Base-by-base conservation (phyloP, 2,329 filamentous ascomycete genomes). In the Trichocomaceae sp. region DNA sequence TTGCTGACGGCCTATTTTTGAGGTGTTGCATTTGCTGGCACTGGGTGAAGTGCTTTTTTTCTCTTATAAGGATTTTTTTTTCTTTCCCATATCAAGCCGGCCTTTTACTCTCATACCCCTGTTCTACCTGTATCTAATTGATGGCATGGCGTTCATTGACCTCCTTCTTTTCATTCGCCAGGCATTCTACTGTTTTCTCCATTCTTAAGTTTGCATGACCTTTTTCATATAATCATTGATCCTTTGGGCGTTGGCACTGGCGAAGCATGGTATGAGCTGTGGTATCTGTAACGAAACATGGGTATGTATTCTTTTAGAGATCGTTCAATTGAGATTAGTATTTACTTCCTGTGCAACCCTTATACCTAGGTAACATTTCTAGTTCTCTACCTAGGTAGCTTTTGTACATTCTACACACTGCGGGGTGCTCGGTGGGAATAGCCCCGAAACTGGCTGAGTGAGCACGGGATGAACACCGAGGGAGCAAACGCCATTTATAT, bases 391-490 rank as follows among this genome's bases (percentile, higher is more conserved):
- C 23, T 26, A 26, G 23, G 31, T 35, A 35, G 31, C n/a, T n/a
- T n/a, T n/a, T n/a, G n/a, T n/a, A n/a, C n/a, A n/a, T n/a, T n/a
- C n/a, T n/a, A 8, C 26, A 29, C 4, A 15, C 26, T 42, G 48
- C 48, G 48, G 48, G 48, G 50, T 52, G 22, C 5, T 52, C 50
- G 50, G 50, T 17, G 10, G n/a, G 17, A 50, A 42, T 23, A 15
- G 42, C 15, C 48, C 48, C 37, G 37, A 50, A 10, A 3, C 7
- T 2, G 26, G 26, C 26, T 29, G 26, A 10, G 26, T 5, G 26
- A 22, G 23, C 13, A 49, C 50, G 50, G 50, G 3, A 41, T 46
- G 41, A 52, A 52, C 41, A 12, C 50, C 50, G 50, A 52, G 42
- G 13, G 19, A 52, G 23, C 12, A 35, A 15, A 13, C n/a, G n/a